These are phyloP conservation scores for Rhizopogon vulgaris DNA, from an alignment of 768 basidiomycete genomes.

Conservation along the genomic window DNA sequence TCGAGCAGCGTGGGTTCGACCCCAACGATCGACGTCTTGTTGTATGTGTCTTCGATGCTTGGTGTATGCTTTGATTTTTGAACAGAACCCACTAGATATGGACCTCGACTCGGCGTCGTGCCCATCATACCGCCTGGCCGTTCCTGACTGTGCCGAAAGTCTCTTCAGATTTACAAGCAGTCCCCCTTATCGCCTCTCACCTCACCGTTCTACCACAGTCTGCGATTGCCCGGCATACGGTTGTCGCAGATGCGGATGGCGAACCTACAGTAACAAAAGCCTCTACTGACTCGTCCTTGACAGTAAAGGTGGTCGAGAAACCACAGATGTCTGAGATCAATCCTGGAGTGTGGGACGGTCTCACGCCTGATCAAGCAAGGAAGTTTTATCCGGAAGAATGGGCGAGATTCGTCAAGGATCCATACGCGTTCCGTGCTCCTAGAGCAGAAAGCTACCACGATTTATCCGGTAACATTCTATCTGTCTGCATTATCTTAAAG, in stretches of 20 bases:
- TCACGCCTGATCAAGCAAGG: constrained; percentile 84
- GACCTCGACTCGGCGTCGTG: constrained; percentile 91
- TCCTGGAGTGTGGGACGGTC: constrained; percentile 95
- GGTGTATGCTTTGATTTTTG: neutral
- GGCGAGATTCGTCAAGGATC: constrained; percentile 88
- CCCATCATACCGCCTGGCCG: constrained; percentile 96
- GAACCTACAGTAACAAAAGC: constrained; percentile 4
- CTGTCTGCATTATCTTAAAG: neutral
- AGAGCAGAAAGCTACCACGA: constrained; percentile 98
- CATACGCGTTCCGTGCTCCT: constrained; percentile 87
- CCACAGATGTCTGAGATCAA: constrained; percentile 98
- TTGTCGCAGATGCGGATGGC: neutral
- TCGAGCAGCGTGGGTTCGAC: constrained; percentile 65
- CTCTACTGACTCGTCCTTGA: constrained; percentile 22
- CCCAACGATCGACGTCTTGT: constrained; percentile 57
- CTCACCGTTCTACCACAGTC: neutral
- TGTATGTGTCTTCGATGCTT: constrained; percentile 34
- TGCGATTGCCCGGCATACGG: neutral
- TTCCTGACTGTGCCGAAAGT: constrained; percentile 46
- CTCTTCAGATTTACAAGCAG: constrained; percentile 8
- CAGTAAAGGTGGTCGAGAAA: constrained; percentile 88
- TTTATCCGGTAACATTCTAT: constrained; percentile 53
- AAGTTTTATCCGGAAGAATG: constrained; percentile 92
- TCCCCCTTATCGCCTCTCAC: neutral
- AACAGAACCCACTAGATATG: constrained; percentile 60